phyloP scores from a whole-genome alignment of 805 yeast genomes.

The Spathaspora arborariae region DNA sequence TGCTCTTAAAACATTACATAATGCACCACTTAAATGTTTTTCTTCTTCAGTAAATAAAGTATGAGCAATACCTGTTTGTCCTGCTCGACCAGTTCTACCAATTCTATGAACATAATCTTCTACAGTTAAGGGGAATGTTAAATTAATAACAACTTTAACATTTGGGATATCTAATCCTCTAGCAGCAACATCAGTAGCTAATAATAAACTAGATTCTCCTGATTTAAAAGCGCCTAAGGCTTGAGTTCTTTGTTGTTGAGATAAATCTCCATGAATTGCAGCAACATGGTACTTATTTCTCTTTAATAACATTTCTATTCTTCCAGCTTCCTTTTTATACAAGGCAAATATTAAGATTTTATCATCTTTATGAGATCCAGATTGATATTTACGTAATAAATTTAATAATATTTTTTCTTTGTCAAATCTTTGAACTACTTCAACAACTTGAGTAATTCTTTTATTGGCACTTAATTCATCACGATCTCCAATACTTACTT shows the following conservation, averaged over 20 bases:
- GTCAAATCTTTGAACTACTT: constrained; percentile 71
- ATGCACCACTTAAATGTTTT: constrained; percentile 92
- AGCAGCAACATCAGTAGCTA: constrained; percentile 98
- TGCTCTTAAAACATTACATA: constrained; percentile 86
- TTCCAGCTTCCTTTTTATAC: constrained; percentile 93
- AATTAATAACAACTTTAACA: constrained; percentile 89
- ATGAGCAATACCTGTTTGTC: constrained; percentile 90
- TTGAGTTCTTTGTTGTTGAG: constrained; percentile 86
- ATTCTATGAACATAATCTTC: constrained; percentile 97
- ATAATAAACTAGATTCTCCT: constrained; percentile 69
- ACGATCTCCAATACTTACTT: constrained; percentile 88
- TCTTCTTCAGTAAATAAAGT: constrained; percentile 96
- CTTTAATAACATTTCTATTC: constrained; percentile 74
- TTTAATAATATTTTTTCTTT: constrained; percentile 77
- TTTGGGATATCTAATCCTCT: constrained; percentile 97
- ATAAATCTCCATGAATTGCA: constrained; percentile 94
- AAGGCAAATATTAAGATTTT: constrained; percentile 89
- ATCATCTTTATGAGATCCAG: constrained; percentile 62
- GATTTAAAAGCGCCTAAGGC: constrained; percentile 83
- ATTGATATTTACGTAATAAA: constrained; percentile 69
- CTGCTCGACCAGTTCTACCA: constrained; percentile 98
- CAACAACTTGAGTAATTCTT: constrained; percentile 89
- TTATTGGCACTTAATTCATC: constrained; percentile 94
- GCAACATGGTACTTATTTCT: constrained; percentile 78
- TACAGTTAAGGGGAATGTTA: constrained; percentile 93